These are phyloP conservation scores for Penicillium sclerotigenum DNA, from an alignment of 2,329 filamentous ascomycete species.

Conservation along the genomic window DNA sequence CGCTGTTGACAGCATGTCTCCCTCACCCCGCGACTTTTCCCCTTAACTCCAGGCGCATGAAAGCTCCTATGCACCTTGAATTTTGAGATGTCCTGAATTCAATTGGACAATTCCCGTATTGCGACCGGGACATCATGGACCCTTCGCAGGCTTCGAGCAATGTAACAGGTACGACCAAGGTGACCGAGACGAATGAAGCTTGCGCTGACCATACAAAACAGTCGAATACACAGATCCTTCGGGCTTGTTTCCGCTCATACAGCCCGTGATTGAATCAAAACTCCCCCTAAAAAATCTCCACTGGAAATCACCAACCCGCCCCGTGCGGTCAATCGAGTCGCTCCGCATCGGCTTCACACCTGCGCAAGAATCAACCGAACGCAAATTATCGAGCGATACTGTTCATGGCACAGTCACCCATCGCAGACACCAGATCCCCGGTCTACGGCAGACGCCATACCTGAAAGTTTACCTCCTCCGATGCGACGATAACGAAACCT, in stretches of 20 bases:
- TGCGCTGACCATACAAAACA: conserved; percentile 39
- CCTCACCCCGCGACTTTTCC: conserved; percentile 7
- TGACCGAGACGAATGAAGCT: conserved; percentile 3
- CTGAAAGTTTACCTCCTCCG: conserved; percentile 84
- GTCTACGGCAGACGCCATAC: conserved; percentile 87
- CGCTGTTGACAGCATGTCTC: conserved; percentile 10
- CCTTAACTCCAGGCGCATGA: conserved; percentile 3
- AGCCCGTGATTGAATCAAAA: conserved; percentile 70
- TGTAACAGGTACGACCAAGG: conserved; percentile 61
- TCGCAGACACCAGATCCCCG: conserved; percentile 90
- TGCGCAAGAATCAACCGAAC: conserved; percentile 46
- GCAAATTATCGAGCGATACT: conserved; percentile 38
- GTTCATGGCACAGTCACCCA: conserved; percentile 37
- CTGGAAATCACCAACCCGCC: conserved; percentile 92
- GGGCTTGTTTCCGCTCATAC: conserved; percentile 78
- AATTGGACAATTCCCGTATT: conserved; percentile 25
- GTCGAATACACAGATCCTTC: conserved; percentile 97
- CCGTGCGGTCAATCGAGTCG: conserved; percentile 87
- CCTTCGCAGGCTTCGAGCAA: conserved; percentile 58
- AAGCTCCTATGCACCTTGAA: background rate
- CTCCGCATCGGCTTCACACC: conserved; percentile 86
- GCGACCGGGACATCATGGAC: conserved; percentile 40
- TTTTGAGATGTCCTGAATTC: conserved; percentile 26
- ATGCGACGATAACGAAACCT: conserved; percentile 93
- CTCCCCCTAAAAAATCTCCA: conserved; percentile 88